Percentiles rank a stretch among this genome's conserved stretches.
Conservation (phyloP, 2,329 filamentous ascomycete genomes). For the Drechmeria coniospora region DNA sequence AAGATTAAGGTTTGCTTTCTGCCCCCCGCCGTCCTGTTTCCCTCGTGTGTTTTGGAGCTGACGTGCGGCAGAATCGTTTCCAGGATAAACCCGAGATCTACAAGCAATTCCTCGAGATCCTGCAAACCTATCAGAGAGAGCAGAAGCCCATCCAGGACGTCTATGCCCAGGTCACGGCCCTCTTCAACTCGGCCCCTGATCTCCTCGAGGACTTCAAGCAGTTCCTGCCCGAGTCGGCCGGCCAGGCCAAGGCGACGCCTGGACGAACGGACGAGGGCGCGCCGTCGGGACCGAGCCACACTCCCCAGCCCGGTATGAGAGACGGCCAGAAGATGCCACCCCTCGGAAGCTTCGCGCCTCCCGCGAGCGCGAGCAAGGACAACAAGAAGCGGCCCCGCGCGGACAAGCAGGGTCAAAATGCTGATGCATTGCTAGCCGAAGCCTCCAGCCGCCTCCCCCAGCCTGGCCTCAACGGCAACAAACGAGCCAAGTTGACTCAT, state of each 20-base stretch:
- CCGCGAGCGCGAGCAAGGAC: constrained; percentile 68
- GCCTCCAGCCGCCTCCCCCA: constrained; percentile 18
- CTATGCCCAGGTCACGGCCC: constrained; percentile 85
- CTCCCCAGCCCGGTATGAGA: constrained; percentile 36
- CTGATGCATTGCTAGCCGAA: constrained; percentile 28
- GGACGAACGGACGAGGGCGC: constrained; percentile 41
- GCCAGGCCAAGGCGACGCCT: constrained; percentile 33
- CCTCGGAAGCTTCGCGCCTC: constrained; percentile 83
- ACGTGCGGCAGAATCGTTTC: constrained; percentile 64
- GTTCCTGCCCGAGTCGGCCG: constrained; percentile 77
- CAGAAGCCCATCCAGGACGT: constrained; percentile 98
- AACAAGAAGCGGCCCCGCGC: constrained; percentile 69
- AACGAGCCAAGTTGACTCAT: constrained; percentile 64
- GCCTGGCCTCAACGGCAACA: constrained; percentile 23
- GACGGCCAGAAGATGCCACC: constrained; percentile 74
- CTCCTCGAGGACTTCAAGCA: constrained; percentile 97
- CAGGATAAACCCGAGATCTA: constrained; percentile 95
- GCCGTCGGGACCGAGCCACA: constrained; percentile 30
- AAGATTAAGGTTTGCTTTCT: constrained; percentile 75
- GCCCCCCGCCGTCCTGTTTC: neutral
- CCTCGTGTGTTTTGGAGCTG: neutral
- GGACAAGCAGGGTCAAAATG: constrained; percentile 36
- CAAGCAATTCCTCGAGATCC: constrained; percentile 95
- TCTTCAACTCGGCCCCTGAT: constrained; percentile 89
- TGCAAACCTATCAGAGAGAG: constrained; percentile 95